These are phyloP conservation scores for Vitis hybrid DNA, from an alignment of 177 flowering plant genomes.

Conservation along the genomic window DNA sequence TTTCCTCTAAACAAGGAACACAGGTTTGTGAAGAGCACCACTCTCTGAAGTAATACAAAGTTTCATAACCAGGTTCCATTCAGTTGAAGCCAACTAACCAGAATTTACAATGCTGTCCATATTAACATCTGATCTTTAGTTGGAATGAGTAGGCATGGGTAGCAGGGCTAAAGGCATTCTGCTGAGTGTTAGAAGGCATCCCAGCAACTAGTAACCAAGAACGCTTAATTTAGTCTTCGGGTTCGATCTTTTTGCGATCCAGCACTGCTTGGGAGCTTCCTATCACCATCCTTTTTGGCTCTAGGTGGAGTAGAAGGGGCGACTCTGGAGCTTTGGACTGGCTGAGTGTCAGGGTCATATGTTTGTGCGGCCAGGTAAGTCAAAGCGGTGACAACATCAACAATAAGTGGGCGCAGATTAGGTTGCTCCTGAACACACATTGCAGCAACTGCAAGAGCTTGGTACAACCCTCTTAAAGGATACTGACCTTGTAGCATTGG, in stretches of 20 bases:
- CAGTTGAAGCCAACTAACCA: too few species aligned
- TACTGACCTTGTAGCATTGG: constrained; percentile 41
- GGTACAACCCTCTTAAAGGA: constrained; percentile 39
- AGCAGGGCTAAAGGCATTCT: background rate
- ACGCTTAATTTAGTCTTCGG: constrained; percentile 7
- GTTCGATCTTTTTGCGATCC: constrained; percentile 2
- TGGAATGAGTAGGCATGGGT: too few species aligned
- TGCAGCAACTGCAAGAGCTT: constrained; percentile 44
- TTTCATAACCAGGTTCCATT: too few species aligned
- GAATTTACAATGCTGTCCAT: too few species aligned
- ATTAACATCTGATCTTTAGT: too few species aligned
- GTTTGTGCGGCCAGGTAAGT: constrained; percentile 34
- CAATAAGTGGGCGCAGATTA: constrained; percentile 34
- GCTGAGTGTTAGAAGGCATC: background rate
- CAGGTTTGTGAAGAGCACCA: too few species aligned
- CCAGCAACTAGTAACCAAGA: constrained; percentile 5
- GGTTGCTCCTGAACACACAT: constrained; percentile 52
- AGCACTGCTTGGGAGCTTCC: constrained; percentile 17
- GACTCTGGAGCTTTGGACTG: constrained; percentile 11
- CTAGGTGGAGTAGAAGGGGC: constrained; percentile 28
- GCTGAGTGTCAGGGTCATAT: constrained; percentile 22
- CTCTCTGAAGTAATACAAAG: too few species aligned
- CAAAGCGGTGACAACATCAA: constrained; percentile 44
- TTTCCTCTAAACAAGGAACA: too few species aligned
- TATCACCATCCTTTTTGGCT: constrained; percentile 19